These are phyloP conservation scores for bread wheat (Triticum aestivum) DNA, from an alignment of 176 grass and related monocot genomes.

Conservation along the genomic window DNA sequence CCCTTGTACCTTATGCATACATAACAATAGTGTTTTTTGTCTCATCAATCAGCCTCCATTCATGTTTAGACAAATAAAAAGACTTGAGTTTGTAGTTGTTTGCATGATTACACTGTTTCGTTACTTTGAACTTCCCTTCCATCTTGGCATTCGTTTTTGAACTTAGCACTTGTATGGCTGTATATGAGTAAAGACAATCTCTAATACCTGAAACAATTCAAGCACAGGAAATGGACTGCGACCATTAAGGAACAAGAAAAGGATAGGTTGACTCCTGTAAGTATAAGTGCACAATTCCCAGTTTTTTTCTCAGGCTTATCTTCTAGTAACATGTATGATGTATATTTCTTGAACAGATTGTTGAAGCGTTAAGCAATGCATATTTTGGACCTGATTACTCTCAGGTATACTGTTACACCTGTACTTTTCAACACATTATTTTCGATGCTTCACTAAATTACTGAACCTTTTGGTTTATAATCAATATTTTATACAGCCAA, in stretches of 20 bases:
- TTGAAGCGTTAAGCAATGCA: conserved; percentile 89
- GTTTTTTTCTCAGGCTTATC: conserved; percentile 14
- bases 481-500: conserved; percentile 57
- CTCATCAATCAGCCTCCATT: background rate
- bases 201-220: conserved; percentile 25
- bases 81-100: background rate
- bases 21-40: background rate
- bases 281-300: conserved; percentile 33
- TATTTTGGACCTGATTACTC: conserved; percentile 99
- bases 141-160: conserved; percentile 1
- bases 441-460: background rate
- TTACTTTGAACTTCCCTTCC: background rate
- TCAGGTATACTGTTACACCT: conserved; percentile 48
- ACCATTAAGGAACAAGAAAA: conserved; percentile 92
- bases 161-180: background rate
- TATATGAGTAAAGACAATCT: conserved; percentile 2
- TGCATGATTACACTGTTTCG: background rate
- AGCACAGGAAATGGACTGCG: conserved; percentile 82
- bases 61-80: conserved; percentile 7
- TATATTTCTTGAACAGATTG: conserved; percentile 68
- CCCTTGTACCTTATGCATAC: background rate
- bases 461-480: conserved; percentile 13
- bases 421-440: conserved; percentile 19
- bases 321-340: conserved; percentile 19
- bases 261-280: conserved; percentile 84